Base-by-base conservation (phyloP, 257 asterid genomes). In the Nicotiana obtusifolia region DNA sequence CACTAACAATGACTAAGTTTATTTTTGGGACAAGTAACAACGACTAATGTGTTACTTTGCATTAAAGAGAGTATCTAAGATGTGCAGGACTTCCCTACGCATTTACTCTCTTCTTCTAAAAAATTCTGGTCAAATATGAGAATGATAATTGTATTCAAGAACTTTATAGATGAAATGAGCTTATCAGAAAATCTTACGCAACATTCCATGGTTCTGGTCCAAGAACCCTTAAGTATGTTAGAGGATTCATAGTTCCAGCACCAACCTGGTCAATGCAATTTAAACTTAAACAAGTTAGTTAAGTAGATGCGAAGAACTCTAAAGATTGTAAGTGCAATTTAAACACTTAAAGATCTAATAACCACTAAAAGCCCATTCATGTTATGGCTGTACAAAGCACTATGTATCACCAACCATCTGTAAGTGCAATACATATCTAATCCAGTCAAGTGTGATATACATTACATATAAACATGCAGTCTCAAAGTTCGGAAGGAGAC, bases 121-220 rank as follows among this genome's bases (percentile, higher is more conserved):
- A 8, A 73, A 71, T 41, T 73, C 60, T 44, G 24, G 61, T 24
- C 61, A 47, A 73, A 47, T 73, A 73, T 73, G 61, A 47, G 41
- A 15, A 47, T 73, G 62, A 47, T 73, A 44, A 13, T 73, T 22
- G 20, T 49, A 24, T 49, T 6, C 15, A 17, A 24, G 24, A 73
- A 24, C 37, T 73, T 24, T 22, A 15, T 47, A 73, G 15, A 71
- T 71, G 78, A 24, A 73, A 7, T 73, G 37, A 44, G 33, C 15
- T n/a, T 22, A 71, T 80, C 52, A 53, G 59, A 57, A 37, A 64
- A 80, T 87, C 99, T 92, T 91, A 95, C 99, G 97, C 99, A 77
- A 94, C 97, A 90, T 91, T 95, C 99, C 99, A 93, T 10, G 99
- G 99, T 86, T 95, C 99, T 84, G 98, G 99, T 52, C 99, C 99